Evolutionary conservation across 768 basidiomycete genomes (phyloP).

Genomic region (Porpolomopsis calyptriformis): DNA sequence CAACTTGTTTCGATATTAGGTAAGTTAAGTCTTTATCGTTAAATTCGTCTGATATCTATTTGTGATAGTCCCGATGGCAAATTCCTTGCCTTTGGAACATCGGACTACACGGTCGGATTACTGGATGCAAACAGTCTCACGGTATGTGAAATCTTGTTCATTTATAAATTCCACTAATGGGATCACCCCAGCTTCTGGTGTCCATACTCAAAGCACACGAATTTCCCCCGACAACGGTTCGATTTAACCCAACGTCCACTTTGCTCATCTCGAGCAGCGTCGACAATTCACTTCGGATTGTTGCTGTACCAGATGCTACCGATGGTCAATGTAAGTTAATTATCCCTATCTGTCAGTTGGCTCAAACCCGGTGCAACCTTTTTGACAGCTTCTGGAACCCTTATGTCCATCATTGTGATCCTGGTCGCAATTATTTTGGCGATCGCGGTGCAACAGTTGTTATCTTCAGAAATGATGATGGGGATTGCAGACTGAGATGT

Average conservation of each 20-base stretch:
- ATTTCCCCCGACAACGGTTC: conserved; percentile 82
- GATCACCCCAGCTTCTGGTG: conserved; percentile 56
- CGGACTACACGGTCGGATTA: conserved; percentile 77
- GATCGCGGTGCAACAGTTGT: conserved; percentile 11
- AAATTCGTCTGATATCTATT: conserved; percentile 1
- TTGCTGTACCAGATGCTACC: conserved; percentile 54
- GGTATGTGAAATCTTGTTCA: conserved; percentile 34
- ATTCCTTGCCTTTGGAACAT: conserved; percentile 75
- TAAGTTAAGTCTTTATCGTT: conserved; percentile 23
- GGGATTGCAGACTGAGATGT: not conserved
- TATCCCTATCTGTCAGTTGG: not conserved
- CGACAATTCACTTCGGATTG: conserved; percentile 76
- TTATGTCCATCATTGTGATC: conserved; percentile 23
- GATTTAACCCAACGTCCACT: conserved; percentile 77
- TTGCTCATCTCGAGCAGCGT: conserved; percentile 83
- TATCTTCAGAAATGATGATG: not conserved
- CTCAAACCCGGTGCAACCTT: not conserved
- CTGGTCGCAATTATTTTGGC: conserved; percentile 24
- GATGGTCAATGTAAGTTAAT: conserved; percentile 42
- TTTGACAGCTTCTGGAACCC: conserved; percentile 20
- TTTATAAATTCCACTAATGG: conserved; percentile 1
- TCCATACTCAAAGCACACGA: conserved; percentile 91
- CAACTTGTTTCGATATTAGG: conserved; percentile 89
- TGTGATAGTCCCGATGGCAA: conserved; percentile 62
- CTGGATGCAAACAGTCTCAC: conserved; percentile 68